Evolutionary conservation across 768 basidiomycete species (phyloP).

Genomic region (Podaxis mareebaensis): DNA sequence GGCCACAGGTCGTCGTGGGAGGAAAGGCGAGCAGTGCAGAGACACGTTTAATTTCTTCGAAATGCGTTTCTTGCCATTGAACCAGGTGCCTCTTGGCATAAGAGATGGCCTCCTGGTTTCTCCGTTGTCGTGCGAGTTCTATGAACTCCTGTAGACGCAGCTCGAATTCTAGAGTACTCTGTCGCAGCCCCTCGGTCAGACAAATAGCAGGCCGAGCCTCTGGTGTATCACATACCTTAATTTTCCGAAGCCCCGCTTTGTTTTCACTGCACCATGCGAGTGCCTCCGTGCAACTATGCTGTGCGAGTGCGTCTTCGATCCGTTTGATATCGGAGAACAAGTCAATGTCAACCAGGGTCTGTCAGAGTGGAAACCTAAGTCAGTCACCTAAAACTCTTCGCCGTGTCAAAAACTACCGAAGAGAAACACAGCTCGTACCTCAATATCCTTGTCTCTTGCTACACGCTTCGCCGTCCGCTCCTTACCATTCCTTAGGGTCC

Average conservation of each 20-base stretch:
- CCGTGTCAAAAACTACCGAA: slow-evolving; percentile 13
- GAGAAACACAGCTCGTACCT: slow-evolving; percentile 48
- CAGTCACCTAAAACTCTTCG: background rate
- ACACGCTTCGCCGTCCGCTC: slow-evolving; percentile 75
- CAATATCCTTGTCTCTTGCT: slow-evolving; percentile 75
- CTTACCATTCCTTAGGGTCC: slow-evolving; percentile 80
- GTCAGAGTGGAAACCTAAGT: slow-evolving; percentile 10
- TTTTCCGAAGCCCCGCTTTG: slow-evolving; percentile 87
- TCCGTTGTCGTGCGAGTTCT: slow-evolving; percentile 75
- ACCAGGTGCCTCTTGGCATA: slow-evolving; percentile 83
- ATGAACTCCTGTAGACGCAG: slow-evolving; percentile 96
- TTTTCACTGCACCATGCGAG: slow-evolving; percentile 97
- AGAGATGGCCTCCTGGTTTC: slow-evolving; percentile 73
- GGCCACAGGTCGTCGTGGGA: slow-evolving; percentile 67
- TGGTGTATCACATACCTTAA: slow-evolving; percentile 55
- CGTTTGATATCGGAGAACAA: slow-evolving; percentile 86
- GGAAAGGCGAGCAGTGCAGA: slow-evolving; percentile 76
- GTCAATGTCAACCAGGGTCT: slow-evolving; percentile 90
- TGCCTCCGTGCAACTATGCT: slow-evolving; percentile 84
- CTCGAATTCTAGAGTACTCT: slow-evolving; percentile 97
- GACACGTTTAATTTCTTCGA: slow-evolving; percentile 74
- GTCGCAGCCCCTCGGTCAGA: slow-evolving; percentile 14
- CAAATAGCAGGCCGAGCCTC: slow-evolving; percentile 1
- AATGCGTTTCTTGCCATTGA: slow-evolving; percentile 81
- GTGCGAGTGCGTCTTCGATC: slow-evolving; percentile 78